phyloP scores from a whole-genome alignment of 116 monocot species.

The Posidonia oceanica region DNA sequence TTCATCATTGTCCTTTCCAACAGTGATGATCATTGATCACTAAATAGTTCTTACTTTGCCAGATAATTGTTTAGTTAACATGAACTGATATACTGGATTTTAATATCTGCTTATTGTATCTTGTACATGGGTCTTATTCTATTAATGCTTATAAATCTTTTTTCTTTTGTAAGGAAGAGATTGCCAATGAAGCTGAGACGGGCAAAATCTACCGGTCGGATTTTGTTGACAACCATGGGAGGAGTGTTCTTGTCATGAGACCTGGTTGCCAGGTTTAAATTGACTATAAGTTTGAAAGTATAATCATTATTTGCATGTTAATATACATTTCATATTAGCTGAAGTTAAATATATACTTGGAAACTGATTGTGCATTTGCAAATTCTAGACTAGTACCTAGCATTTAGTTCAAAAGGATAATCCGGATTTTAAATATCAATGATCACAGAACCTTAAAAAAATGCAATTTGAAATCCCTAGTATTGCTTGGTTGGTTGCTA shows the following conservation, averaged over 20 bases:
- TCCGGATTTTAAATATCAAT: no score
- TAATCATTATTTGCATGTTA: no score
- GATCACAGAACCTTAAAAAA: no score
- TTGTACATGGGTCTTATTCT: neutral
- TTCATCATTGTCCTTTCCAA: no score
- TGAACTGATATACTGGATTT: no score
- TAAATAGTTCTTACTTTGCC: no score
- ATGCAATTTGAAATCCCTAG: no score
- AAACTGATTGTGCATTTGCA: neutral
- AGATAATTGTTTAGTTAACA: no score
- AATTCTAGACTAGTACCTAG: neutral
- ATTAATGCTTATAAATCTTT: neutral
- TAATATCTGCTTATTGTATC: neutral
- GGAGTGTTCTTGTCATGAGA: conserved; percentile 87
- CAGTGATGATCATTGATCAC: no score
- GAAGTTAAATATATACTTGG: neutral
- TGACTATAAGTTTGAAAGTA: neutral
- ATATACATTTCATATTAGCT: neutral
- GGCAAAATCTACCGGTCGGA: conserved; percentile 84
- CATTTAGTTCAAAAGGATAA: no score
- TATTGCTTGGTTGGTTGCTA: no score
- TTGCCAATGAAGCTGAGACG: conserved; percentile 80
- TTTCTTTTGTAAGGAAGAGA: conserved; percentile 43
- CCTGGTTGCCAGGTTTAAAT: conserved; percentile 59
- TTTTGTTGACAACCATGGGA: conserved; percentile 55